Conservation (phyloP, 176 grass and related monocot genomes). For the Alloteropsis semialata region DNA sequence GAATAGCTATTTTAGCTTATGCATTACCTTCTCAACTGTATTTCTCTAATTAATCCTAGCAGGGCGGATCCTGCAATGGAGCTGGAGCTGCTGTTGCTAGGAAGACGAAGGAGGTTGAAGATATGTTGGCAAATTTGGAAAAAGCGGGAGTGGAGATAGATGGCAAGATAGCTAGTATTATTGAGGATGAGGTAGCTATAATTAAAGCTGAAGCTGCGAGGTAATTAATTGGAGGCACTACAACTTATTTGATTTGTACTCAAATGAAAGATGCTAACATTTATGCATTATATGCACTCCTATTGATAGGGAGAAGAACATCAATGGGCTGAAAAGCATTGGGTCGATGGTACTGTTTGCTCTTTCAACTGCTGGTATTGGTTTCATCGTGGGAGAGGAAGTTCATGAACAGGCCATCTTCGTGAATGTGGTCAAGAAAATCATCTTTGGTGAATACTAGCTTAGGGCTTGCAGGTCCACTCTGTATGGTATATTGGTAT, state of each 20-base stretch:
- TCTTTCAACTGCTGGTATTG: neutral
- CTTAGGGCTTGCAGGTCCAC: neutral
- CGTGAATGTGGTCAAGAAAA: neutral
- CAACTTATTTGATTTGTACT: neutral
- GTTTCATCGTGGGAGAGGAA: neutral
- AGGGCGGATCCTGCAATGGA: neutral
- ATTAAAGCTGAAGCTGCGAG: neutral
- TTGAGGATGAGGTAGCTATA: slow-evolving; percentile 1
- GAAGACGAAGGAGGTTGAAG: slow-evolving; percentile 4
- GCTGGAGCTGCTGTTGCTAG: slow-evolving; percentile 1
- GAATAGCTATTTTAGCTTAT: neutral
- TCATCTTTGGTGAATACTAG: neutral
- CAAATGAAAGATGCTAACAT: neutral
- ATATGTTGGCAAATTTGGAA: slow-evolving; percentile 5
- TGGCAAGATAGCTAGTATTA: neutral
- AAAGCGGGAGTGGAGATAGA: slow-evolving; percentile 4
- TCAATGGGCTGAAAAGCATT: neutral
- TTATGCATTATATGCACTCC: neutral
- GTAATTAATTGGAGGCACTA: neutral
- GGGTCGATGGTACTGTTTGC: neutral
- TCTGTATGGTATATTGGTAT: slow-evolving; percentile 4
- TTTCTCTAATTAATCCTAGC: slow-evolving; percentile 5
- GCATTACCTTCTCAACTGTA: neutral
- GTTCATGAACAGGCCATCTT: neutral
- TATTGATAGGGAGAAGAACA: neutral